A percentile compares a stretch with the other conserved stretches of the same genome.
Evolutionary conservation across 495 filamentous ascomycete genomes (phyloP).

Genomic region (Oidiodendron maius): DNA sequence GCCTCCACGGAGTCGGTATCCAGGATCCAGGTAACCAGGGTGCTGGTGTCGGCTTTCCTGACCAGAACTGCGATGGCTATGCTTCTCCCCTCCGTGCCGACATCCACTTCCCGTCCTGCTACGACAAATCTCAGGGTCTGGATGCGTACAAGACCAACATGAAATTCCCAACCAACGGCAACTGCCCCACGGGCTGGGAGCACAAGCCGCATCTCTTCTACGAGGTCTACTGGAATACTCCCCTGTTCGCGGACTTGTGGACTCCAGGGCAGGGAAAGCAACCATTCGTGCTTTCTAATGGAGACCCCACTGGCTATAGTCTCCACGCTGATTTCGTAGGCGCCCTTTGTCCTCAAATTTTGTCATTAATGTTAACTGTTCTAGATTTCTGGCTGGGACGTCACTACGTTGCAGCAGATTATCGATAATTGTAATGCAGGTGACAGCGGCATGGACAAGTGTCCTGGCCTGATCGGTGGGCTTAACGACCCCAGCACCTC

Average conservation of each 20-base stretch:
- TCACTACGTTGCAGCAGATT: slow-evolving; percentile 40
- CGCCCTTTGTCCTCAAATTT: too few relatives aligned
- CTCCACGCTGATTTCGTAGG: slow-evolving; percentile 72
- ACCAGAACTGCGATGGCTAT: slow-evolving; percentile 52
- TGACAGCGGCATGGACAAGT: slow-evolving; percentile 45
- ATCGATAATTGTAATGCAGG: slow-evolving; percentile 60
- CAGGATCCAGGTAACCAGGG: slow-evolving; percentile 40
- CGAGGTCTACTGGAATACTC: slow-evolving; percentile 55
- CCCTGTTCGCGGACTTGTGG: slow-evolving; percentile 48
- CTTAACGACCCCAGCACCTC: slow-evolving; percentile 33
- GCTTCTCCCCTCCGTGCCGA: slow-evolving; percentile 58
- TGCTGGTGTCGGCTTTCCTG: slow-evolving; percentile 38
- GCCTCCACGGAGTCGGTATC: slow-evolving; percentile 35
- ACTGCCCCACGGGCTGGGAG: slow-evolving; percentile 51
- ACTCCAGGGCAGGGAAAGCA: slow-evolving; percentile 37
- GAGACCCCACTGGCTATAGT: slow-evolving; percentile 65
- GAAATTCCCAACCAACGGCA: slow-evolving; percentile 40
- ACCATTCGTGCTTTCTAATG: slow-evolving; percentile 36
- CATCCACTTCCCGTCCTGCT: slow-evolving; percentile 88
- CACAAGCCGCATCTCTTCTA: slow-evolving; percentile 47
- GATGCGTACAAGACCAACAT: slow-evolving; percentile 56
- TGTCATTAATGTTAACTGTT: too few relatives aligned
- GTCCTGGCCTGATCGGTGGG: slow-evolving; percentile 44
- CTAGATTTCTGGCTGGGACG: slow-evolving; percentile 61
- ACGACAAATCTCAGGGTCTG: slow-evolving; percentile 65